Evolutionary conservation across 116 monocot species (phyloP).

Genomic region (Dioscorea cayenensis): DNA sequence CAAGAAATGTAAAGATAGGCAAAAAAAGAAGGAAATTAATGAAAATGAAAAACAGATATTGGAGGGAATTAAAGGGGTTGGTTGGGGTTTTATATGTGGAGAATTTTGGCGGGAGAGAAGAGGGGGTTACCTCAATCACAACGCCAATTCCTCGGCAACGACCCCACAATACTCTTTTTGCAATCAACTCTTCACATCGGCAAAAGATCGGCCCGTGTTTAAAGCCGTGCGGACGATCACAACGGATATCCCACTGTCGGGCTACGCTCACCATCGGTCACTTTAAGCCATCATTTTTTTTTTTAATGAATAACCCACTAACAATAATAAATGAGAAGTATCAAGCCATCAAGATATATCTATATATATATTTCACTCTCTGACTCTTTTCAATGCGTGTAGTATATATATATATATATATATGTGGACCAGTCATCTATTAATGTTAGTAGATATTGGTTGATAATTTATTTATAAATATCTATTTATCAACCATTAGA

Average conservation of each 20-base stretch:
- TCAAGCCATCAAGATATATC: too few relatives aligned
- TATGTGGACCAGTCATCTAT: too few relatives aligned
- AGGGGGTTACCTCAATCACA: conserved; percentile 3
- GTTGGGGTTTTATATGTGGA: background rate
- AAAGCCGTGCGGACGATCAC: background rate
- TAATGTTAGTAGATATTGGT: too few relatives aligned
- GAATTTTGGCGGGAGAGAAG: background rate
- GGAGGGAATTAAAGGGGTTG: background rate
- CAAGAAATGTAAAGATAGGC: background rate
- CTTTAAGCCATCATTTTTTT: background rate
- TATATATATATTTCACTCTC: too few relatives aligned
- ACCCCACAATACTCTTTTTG: background rate
- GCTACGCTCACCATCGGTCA: background rate
- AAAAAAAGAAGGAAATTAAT: background rate
- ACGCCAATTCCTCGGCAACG: conserved; percentile 3
- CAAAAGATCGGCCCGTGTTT: background rate
- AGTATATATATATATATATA: too few relatives aligned
- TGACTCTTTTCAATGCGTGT: too few relatives aligned
- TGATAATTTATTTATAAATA: too few relatives aligned
- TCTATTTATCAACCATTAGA: too few relatives aligned
- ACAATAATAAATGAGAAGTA: too few relatives aligned
- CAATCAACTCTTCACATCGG: background rate
- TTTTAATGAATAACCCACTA: too few relatives aligned
- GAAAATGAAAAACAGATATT: background rate
- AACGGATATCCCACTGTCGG: background rate